Evolutionary conservation across 768 basidiomycete genomes (phyloP).

Genomic region (Collybia sordida): DNA sequence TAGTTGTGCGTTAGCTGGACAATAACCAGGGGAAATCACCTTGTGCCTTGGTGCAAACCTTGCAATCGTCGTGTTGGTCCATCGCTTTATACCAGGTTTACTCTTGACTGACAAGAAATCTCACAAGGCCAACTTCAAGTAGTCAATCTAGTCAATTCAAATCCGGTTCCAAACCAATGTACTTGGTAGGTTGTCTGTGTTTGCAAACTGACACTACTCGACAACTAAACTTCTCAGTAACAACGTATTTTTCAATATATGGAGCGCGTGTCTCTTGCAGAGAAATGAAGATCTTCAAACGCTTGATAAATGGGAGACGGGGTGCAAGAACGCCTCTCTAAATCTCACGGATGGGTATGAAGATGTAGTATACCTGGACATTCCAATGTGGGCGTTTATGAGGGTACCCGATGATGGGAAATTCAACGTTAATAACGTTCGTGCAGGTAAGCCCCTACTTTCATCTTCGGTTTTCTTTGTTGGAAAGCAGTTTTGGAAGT

Average conservation of each 20-base stretch:
- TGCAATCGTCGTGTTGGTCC: slow-evolving; percentile 8
- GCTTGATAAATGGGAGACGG: slow-evolving; percentile 6
- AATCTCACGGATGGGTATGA: slow-evolving; percentile 10
- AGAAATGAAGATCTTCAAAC: slow-evolving; percentile 4
- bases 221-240: slow-evolving; percentile 20
- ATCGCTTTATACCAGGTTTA: neutral
- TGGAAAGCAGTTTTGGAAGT: no score
- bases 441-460: slow-evolving; percentile 8
- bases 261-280: slow-evolving; percentile 19
- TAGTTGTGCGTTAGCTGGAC: slow-evolving; percentile 3
- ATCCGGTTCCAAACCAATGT: slow-evolving; percentile 12
- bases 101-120: neutral
- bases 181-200: slow-evolving; percentile 16
- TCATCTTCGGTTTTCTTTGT: neutral
- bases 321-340: slow-evolving; percentile 10
- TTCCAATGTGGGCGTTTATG: slow-evolving; percentile 9
- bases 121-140: neutral
- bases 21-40: slow-evolving; percentile 9
- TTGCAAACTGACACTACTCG: slow-evolving; percentile 2
- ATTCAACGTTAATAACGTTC: slow-evolving; percentile 1
- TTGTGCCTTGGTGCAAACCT: slow-evolving; percentile 2
- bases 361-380: neutral
- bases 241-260: slow-evolving; percentile 26
- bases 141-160: neutral
- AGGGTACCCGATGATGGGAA: slow-evolving; percentile 1